Evolutionary conservation across 2,329 filamentous ascomycete genomes (phyloP), one percentile per base, ranked within the genome.

Genomic region (Neocucurbitaria cava): DNA sequence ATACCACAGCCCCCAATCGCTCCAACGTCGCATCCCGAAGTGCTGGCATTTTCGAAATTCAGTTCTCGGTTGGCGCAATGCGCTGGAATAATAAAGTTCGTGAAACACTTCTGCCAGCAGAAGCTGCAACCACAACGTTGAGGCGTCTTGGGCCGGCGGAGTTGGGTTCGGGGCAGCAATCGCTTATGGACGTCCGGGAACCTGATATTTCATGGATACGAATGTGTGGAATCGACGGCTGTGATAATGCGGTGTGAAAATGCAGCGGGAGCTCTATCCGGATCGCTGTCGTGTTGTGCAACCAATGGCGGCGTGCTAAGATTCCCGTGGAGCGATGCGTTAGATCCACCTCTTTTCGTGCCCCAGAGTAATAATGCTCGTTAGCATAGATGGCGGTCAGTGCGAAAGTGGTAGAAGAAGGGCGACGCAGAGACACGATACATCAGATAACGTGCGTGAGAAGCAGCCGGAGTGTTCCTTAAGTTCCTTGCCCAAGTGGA

Each of bases 61-160:
- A 31, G 43, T 36, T 59, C 20, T n/a, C 54, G 48, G 39, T 58
- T 54, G 44, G 40, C 38, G 49, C 44, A 39, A 52, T 55, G 46
- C 49, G 54, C 48, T 26, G 54, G 49, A 52, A 43, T 49, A 47
- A 46, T 54, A 39, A 23, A 49, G 52, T 52, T 62, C 21, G 61
- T 64, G 55, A 59, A 67, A 70, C 59, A 66, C 71, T 65, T 65
- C 65, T 69, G 66, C 70, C 71, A 72, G 72, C 71, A 70, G 64
- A 70, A 71, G 69, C 58, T 63, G 21, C 56, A 64, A 55, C 63
- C 58, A 63, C 58, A 56, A 54, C 50, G 44, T 50, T 40, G 49
- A 58, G 52, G 56, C 57, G 64, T 64, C 55, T 56, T 59, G 54
- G 31, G 55, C 57, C 56, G 51, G 49, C 44, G 44, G 56, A 38